Evolutionary conservation across 768 basidiomycete species (phyloP), one percentile per base, ranked within the genome.

Genomic region (Dentipellis sp.): DNA sequence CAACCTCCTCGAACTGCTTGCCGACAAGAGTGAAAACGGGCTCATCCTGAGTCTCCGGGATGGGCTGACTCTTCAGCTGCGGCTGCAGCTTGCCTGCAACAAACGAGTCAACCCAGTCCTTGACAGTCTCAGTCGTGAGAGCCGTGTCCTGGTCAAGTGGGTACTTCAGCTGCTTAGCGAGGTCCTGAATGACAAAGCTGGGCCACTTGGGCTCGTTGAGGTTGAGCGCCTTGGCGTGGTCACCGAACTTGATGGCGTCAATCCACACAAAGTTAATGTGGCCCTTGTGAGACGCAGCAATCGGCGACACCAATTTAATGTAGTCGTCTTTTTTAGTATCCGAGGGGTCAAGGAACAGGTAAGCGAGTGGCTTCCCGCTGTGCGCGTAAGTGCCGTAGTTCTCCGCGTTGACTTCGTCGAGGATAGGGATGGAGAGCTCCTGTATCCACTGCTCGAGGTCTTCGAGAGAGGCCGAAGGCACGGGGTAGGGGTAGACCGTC

Each of bases 231-330:
- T 92, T 94, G 62, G 87, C 97, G 74, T 99, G 97, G 65, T 98
- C 95, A 64, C 82, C 83, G 64, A 94, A 99, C 70, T 94, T 93
- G 74, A 87, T 74, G 21, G 92, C 94, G 69, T 99, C 97, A 64
- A 99, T 98, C 85, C 86, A 95, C 59, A 98, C 95, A 69, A 97
- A 97, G 84, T 97, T 97, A 68, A 98, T 66, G 73, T 91, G 85
- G 64, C 83, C 79, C 73, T 90, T 92, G 77, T 81, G 82, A 67
- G 84, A 81, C 53, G 82, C 74, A 7, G 97, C 97, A 53, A 95
- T 69, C 9, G 91, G 84, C 63, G 77, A 82, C 62, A 97, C 67
- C 40, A 76, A 70, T 22, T 83, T 82, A 60, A 95, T 79, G 50
- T 84, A 70, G 34, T 75, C 74, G 12, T 89, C 78, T 62, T 80